Evolutionary conservation across 1,139 yeast species (phyloP).

Genomic region (Saccharomyces hybrid): DNA sequence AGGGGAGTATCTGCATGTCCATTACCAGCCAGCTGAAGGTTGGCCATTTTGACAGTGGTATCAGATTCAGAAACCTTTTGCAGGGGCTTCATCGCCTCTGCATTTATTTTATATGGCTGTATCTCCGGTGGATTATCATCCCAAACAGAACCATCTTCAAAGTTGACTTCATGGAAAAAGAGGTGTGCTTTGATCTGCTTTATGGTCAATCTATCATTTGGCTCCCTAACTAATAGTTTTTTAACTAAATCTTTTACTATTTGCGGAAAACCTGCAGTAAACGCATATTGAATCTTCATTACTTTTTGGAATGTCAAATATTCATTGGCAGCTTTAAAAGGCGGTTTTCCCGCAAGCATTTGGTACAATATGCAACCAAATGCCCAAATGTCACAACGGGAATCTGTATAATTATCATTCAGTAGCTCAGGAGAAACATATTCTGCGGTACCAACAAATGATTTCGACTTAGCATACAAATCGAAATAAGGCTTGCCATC

Average conservation of each 20-base stretch:
- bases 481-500: constrained; percentile 38
- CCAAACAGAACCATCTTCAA: constrained; percentile 60
- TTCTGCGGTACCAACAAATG: constrained; percentile 64
- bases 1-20: not conserved
- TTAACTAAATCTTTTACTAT: constrained; percentile 63
- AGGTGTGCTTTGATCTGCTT: constrained; percentile 67
- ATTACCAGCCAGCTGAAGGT: not conserved
- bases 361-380: constrained; percentile 86
- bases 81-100: constrained; percentile 38
- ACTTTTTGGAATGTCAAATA: constrained; percentile 88
- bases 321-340: constrained; percentile 88
- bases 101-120: constrained; percentile 57
- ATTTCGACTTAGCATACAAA: constrained; percentile 56
- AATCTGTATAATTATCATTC: constrained; percentile 74
- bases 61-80: constrained; percentile 16
- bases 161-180: constrained; percentile 60
- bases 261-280: constrained; percentile 66
- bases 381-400: constrained; percentile 90
- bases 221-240: constrained; percentile 53
- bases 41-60: not conserved
- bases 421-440: constrained; percentile 88
- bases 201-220: constrained; percentile 59
- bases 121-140: constrained; percentile 58
- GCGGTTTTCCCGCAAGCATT: constrained; percentile 86
- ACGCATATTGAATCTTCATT: constrained; percentile 68